These are phyloP conservation scores for Amanita jacksonii DNA, from an alignment of 768 basidiomycete species.

Conservation along the genomic window DNA sequence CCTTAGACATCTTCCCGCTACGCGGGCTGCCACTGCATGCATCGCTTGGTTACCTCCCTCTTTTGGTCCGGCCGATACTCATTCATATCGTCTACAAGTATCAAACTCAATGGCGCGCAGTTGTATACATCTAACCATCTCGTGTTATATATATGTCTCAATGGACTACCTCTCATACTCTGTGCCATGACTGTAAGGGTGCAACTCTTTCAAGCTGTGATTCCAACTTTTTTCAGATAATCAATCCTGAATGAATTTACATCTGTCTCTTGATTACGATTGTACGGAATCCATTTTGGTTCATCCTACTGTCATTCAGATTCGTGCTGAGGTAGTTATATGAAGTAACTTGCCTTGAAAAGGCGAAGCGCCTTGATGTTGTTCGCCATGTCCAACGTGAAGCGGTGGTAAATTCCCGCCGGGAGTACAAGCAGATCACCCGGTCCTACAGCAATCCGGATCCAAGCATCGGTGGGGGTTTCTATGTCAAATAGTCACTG, in stretches of 20 bases:
- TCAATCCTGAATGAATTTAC: slow-evolving; percentile 48
- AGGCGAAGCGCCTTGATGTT: slow-evolving; percentile 69
- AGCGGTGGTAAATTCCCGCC: slow-evolving; percentile 90
- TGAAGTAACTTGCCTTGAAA: slow-evolving; percentile 54
- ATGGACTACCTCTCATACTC: neutral
- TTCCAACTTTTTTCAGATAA: slow-evolving; percentile 46
- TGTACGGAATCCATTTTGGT: slow-evolving; percentile 82
- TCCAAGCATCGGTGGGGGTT: slow-evolving; percentile 62
- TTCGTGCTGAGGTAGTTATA: neutral
- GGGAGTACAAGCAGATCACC: slow-evolving; percentile 87
- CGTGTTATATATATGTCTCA: slow-evolving; percentile 3
- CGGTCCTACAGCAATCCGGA: slow-evolving; percentile 62
- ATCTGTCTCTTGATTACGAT: slow-evolving; percentile 55
- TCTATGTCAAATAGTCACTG: slow-evolving; percentile 29
- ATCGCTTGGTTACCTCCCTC: neutral
- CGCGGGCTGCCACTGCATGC: neutral
- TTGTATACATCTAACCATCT: slow-evolving; percentile 9
- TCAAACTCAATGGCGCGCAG: neutral
- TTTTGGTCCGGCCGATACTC: neutral
- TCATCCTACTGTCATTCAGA: slow-evolving; percentile 50
- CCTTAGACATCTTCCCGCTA: too few relatives aligned
- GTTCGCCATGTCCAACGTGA: slow-evolving; percentile 76
- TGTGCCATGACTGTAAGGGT: too few relatives aligned
- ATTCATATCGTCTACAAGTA: neutral
- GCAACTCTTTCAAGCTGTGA: slow-evolving; percentile 33